Conservation (phyloP, 2,329 filamentous ascomycete genomes). For the Xylaria arbuscula region DNA sequence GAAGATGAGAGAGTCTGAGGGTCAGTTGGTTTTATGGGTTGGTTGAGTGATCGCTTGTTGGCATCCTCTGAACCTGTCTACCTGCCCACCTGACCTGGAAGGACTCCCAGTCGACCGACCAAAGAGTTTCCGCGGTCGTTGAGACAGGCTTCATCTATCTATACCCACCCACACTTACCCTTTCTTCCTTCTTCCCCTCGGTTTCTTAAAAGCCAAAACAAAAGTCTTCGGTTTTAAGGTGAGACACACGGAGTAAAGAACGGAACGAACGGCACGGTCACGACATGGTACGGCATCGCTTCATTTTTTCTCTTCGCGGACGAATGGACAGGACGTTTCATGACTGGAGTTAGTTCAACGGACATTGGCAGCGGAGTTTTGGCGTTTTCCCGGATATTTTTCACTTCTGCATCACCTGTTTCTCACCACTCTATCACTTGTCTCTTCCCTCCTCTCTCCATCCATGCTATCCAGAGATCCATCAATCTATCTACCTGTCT, state of each 20-base stretch:
- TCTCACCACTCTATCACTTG: too few species aligned
- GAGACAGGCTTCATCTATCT: not conserved
- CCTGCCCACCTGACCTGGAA: not conserved
- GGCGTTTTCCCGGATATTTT: too few species aligned
- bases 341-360: not conserved
- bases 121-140: not conserved
- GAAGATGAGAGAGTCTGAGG: not conserved
- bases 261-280: too few species aligned
- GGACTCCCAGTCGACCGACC: not conserved
- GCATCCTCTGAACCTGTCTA: not conserved
- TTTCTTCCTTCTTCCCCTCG: not conserved
- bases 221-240: too few species aligned
- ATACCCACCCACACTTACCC: not conserved
- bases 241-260: too few species aligned
- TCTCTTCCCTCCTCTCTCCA: too few species aligned
- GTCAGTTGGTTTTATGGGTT: not conserved
- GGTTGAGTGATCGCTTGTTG: not conserved
- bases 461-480: too few species aligned
- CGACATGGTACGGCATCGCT: not conserved
- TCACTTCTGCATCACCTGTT: too few species aligned
- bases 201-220: not conserved
- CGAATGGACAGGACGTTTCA: not conserved
- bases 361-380: too few species aligned
- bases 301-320: not conserved
- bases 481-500: too few species aligned